A percentile compares a stretch with the other conserved stretches of the same genome.
Conservation (phyloP, 495 filamentous ascomycete genomes). For the Parathielavia hyrcaniae region DNA sequence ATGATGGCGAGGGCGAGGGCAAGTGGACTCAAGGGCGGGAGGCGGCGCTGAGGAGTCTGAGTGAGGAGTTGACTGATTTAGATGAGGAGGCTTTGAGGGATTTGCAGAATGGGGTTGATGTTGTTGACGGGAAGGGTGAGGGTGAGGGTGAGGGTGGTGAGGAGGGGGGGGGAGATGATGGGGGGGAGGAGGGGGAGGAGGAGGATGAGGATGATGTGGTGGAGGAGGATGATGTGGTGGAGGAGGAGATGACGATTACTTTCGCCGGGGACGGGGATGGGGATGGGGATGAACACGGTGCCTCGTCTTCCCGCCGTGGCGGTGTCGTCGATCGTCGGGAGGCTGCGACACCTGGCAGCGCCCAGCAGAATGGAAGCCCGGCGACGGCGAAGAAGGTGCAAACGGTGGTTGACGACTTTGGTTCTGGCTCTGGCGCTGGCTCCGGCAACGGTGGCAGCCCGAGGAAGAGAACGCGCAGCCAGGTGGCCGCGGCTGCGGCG, state of each 20-base stretch:
- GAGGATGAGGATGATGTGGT: background rate
- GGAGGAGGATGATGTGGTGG: background rate
- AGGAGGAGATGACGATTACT: conserved; percentile 1
- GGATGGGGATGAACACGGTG: background rate
- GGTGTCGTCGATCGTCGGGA: background rate
- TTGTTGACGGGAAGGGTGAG: conserved; percentile 19
- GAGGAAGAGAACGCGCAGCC: conserved; percentile 4
- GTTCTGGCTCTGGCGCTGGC: too few relatives aligned
- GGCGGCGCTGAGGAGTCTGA: conserved; percentile 61
- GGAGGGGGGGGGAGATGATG: background rate
- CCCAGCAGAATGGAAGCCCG: background rate
- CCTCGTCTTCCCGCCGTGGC: background rate
- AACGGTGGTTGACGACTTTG: background rate
- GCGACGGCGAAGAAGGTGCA: background rate
- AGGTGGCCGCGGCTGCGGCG: conserved; percentile 4
- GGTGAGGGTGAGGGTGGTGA: conserved; percentile 15
- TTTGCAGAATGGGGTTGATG: conserved; percentile 42
- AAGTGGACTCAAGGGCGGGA: conserved; percentile 71
- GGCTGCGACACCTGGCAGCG: background rate
- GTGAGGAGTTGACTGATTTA: conserved; percentile 80
- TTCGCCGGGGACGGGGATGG: background rate
- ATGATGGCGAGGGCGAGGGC: background rate
- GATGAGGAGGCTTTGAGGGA: conserved; percentile 79
- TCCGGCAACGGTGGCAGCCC: background rate
- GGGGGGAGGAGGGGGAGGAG: background rate